Evolutionary conservation across 1,284 basidiomycete genomes (phyloP).

Genomic region (Schizopora paradoxa): DNA sequence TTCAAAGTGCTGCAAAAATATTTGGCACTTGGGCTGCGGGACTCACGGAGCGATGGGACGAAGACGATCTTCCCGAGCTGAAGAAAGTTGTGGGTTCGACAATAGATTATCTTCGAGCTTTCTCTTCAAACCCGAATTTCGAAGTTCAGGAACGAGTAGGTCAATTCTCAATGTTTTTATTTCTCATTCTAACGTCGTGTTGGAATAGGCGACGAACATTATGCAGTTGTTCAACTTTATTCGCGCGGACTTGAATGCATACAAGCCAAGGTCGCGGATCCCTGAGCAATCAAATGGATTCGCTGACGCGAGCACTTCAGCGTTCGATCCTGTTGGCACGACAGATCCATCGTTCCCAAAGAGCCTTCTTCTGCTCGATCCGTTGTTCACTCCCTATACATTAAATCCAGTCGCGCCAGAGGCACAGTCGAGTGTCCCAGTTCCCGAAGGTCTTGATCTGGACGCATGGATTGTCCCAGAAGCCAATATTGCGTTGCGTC

Average conservation of each 20-base stretch:
- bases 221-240: conserved; percentile 79
- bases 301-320: conserved; percentile 31
- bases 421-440: conserved; percentile 76
- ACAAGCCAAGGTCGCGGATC: conserved; percentile 37
- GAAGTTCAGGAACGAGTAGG: conserved; percentile 88
- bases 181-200: not conserved
- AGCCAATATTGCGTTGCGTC: conserved; percentile 34
- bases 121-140: conserved; percentile 60
- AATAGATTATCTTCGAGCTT: conserved; percentile 46
- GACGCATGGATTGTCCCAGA: conserved; percentile 79
- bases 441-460: conserved; percentile 84
- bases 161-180: conserved; percentile 1
- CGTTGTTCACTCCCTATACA: conserved; percentile 76
- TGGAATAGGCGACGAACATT: conserved; percentile 68
- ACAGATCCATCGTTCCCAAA: conserved; percentile 69
- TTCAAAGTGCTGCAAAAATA: conserved; percentile 83
- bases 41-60: conserved; percentile 71
- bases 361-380: conserved; percentile 82
- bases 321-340: conserved; percentile 31
- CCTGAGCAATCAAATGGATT: conserved; percentile 31
- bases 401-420: conserved; percentile 79
- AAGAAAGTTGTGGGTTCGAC: conserved; percentile 58
- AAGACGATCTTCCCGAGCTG: conserved; percentile 57
- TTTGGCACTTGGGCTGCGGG: conserved; percentile 82
- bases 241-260: conserved; percentile 67